Evolutionary conservation across 164 flowering plant genomes (phyloP).

Genomic region (Nymphaea thermarum): DNA sequence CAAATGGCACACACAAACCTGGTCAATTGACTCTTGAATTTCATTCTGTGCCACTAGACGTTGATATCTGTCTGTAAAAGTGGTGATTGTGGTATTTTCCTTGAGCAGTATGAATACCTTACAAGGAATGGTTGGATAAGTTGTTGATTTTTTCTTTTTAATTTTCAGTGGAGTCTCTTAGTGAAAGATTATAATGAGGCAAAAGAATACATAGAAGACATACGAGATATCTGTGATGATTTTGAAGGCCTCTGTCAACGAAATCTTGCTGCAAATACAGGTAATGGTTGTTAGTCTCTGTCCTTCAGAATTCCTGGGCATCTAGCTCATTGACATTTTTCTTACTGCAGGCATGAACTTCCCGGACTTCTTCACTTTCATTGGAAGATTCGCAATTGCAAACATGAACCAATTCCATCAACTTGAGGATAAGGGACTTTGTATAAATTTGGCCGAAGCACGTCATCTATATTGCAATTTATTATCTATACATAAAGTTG

Average conservation of each 20-base stretch:
- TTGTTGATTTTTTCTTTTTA: not conserved
- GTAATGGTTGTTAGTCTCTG: conserved; percentile 17
- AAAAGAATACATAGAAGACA: conserved; percentile 80
- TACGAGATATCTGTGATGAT: conserved; percentile 85
- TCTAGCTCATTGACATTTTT: conserved; percentile 1
- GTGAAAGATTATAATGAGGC: conserved; percentile 74
- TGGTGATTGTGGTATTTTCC: too few species aligned
- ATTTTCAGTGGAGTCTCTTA: conserved; percentile 77
- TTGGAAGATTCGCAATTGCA: conserved; percentile 46
- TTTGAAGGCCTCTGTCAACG: conserved; percentile 95
- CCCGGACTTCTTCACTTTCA: conserved; percentile 54
- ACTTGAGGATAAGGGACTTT: not conserved
- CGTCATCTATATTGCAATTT: conserved; percentile 39
- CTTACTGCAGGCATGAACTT: conserved; percentile 80
- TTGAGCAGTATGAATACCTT: too few species aligned
- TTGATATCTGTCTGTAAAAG: too few species aligned
- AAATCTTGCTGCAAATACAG: conserved; percentile 92
- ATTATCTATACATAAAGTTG: conserved; percentile 24
- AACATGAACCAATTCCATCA: conserved; percentile 33
- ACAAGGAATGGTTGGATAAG: not conserved
- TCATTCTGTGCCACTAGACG: too few species aligned
- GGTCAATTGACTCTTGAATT: too few species aligned
- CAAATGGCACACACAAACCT: not conserved
- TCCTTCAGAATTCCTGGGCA: not conserved
- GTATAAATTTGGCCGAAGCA: conserved; percentile 7